These are phyloP conservation scores for Pyrenophora graminea DNA, from an alignment of 2,329 filamentous ascomycete species.

Conservation along the genomic window DNA sequence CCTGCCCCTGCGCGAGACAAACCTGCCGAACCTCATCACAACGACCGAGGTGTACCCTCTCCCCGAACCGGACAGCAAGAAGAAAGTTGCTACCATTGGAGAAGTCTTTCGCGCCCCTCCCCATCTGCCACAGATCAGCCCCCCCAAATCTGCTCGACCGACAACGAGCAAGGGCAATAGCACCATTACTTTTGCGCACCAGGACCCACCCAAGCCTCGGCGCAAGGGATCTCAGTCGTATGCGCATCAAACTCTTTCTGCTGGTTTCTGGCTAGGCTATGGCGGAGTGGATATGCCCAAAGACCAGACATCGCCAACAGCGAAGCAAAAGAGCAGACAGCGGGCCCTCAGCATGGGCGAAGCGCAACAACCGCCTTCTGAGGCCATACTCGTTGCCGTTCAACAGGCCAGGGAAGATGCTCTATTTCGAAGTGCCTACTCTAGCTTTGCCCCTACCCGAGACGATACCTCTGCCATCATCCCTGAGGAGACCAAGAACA, in stretches of 20 bases:
- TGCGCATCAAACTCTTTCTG: conserved; percentile 66
- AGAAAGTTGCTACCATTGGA: conserved; percentile 68
- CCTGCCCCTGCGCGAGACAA: conserved; percentile 63
- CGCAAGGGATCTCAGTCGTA: conserved; percentile 58
- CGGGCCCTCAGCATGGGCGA: conserved; percentile 69
- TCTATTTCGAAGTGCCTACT: conserved; percentile 76
- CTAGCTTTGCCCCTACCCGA: conserved; percentile 75
- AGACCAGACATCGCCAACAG: conserved; percentile 61
- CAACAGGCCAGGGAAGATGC: conserved; percentile 71
- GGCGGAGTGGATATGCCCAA: conserved; percentile 50
- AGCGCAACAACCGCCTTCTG: conserved; percentile 58
- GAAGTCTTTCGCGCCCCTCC: conserved; percentile 73
- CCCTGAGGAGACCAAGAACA: conserved; percentile 67
- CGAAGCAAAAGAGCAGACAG: conserved; percentile 71
- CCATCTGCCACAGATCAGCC: conserved; percentile 67
- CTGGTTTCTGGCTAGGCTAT: conserved; percentile 69
- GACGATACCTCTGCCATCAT: conserved; percentile 74
- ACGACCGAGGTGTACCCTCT: conserved; percentile 67
- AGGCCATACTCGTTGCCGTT: conserved; percentile 44
- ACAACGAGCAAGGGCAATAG: conserved; percentile 63
- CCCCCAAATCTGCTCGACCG: conserved; percentile 72
- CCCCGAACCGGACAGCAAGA: conserved; percentile 48
- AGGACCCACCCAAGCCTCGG: conserved; percentile 56
- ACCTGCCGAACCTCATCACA: conserved; percentile 74
- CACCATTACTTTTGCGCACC: conserved; percentile 55